Conservation (phyloP, 768 basidiomycete species). For the Pulveroboletus ravenelii region DNA sequence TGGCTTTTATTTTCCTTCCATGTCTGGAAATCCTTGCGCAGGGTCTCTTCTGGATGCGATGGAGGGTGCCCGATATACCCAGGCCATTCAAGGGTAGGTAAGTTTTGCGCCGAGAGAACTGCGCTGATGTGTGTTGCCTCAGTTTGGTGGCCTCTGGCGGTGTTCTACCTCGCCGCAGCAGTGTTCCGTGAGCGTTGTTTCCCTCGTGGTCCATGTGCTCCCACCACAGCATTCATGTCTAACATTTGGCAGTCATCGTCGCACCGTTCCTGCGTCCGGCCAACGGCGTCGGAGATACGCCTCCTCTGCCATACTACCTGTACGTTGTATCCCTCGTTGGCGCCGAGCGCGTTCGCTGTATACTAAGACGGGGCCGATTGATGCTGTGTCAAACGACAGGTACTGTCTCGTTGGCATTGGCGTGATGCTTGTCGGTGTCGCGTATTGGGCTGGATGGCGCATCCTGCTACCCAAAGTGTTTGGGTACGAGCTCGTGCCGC, state of each 20-base stretch:
- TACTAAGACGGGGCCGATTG: too few species aligned
- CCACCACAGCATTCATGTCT: neutral
- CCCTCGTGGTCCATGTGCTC: too few species aligned
- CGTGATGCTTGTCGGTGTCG: conserved; percentile 40
- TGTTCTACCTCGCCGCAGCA: conserved; percentile 49
- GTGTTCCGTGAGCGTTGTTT: conserved; percentile 42
- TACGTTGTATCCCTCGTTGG: conserved; percentile 30
- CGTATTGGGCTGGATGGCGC: conserved; percentile 54
- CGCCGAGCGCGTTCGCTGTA: too few species aligned
- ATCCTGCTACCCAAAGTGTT: conserved; percentile 46
- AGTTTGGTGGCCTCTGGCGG: conserved; percentile 36
- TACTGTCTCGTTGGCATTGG: conserved; percentile 52
- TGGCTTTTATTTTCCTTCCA: too few species aligned
- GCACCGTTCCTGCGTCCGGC: conserved; percentile 53
- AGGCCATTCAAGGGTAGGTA: conserved; percentile 50
- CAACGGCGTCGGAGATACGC: conserved; percentile 53
- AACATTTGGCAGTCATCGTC: conserved; percentile 39
- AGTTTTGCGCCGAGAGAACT: neutral
- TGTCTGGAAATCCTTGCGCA: conserved; percentile 7
- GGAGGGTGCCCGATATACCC: conserved; percentile 40
- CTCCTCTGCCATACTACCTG: conserved; percentile 55
- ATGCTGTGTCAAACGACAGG: conserved; percentile 18
- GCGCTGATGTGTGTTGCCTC: conserved; percentile 2
- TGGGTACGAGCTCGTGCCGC: conserved; percentile 42
- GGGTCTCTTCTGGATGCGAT: conserved; percentile 56